Conservation (phyloP, 495 filamentous ascomycete genomes). For the Podospora fimiseda region DNA sequence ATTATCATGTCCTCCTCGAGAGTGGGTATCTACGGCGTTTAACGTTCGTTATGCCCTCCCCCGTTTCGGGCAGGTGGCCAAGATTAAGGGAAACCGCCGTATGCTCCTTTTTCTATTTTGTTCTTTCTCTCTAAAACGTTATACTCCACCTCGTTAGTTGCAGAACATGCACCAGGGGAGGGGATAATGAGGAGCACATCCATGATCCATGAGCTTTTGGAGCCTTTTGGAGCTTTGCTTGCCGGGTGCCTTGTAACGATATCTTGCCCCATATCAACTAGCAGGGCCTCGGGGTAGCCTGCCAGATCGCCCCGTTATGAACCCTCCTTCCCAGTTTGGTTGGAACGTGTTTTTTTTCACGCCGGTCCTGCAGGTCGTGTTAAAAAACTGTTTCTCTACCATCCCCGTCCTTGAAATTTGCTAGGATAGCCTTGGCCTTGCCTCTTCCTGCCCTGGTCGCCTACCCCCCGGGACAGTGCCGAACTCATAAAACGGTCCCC, state of each 20-base stretch:
- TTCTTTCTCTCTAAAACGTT: not conserved
- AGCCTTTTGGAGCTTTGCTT: too few relatives aligned
- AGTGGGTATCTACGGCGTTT: not conserved
- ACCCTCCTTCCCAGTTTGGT: constrained; percentile 50
- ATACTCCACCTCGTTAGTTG: not conserved
- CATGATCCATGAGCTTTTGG: too few relatives aligned
- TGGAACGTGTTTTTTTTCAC: constrained; percentile 37
- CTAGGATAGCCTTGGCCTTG: constrained; percentile 39
- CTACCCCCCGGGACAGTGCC: constrained; percentile 38
- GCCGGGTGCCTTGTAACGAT: not conserved
- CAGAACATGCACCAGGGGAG: not conserved
- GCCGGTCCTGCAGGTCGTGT: constrained; percentile 37
- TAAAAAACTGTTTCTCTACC: constrained; percentile 34
- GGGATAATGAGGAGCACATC: constrained; percentile 1
- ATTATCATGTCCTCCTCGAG: too few relatives aligned
- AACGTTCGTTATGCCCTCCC: not conserved
- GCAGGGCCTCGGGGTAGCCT: constrained; percentile 23
- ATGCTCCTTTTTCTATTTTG: not conserved
- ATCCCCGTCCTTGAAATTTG: constrained; percentile 34
- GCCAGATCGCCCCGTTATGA: constrained; percentile 43
- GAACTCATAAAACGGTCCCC: constrained; percentile 45
- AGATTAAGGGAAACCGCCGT: constrained; percentile 2
- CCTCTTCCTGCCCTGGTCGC: constrained; percentile 31
- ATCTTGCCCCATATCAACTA: constrained; percentile 30
- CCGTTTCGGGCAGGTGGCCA: constrained; percentile 4